Conservation (phyloP, 768 basidiomycete species). For the Phylloporus rhodoxanthus region DNA sequence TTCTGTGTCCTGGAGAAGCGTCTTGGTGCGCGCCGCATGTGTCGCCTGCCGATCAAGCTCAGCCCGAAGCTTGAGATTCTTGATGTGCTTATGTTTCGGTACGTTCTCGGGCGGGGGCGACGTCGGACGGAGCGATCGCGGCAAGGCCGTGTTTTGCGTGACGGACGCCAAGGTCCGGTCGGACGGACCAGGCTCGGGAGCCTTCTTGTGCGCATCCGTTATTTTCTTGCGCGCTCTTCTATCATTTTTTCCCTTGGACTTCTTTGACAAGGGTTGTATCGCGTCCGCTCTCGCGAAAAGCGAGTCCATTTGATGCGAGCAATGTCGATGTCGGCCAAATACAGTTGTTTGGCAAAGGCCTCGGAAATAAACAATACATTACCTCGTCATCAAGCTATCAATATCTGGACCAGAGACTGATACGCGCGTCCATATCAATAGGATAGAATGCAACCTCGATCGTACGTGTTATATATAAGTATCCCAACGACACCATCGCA, state of each 20-base stretch:
- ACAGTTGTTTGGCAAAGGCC: not conserved
- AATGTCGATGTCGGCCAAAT: not conserved
- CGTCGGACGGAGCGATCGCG: conserved; percentile 59
- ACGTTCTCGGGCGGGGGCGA: conserved; percentile 42
- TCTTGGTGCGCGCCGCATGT: conserved; percentile 56
- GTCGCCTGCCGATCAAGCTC: conserved; percentile 58
- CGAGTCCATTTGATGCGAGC: conserved; percentile 52
- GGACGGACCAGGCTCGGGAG: conserved; percentile 13
- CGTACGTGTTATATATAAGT: not conserved
- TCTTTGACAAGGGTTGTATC: conserved; percentile 43
- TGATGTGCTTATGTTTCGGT: conserved; percentile 45
- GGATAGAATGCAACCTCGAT: not conserved
- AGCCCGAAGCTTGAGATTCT: conserved; percentile 70
- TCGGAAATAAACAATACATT: not conserved
- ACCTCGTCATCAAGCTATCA: no score
- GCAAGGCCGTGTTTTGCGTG: conserved; percentile 51
- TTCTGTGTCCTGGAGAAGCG: conserved; percentile 63
- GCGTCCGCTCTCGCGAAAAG: conserved; percentile 68
- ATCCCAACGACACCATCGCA: not conserved
- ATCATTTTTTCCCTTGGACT: conserved; percentile 30
- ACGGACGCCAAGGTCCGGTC: conserved; percentile 59
- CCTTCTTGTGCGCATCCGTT: conserved; percentile 7
- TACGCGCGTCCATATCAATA: not conserved
- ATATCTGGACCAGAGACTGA: no score
- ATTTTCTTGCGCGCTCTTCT: conserved; percentile 21